Percentiles rank a stretch among this genome's conserved stretches.
Evolutionary conservation across 2,329 filamentous ascomycete species (phyloP).

Genomic region (Pleoardoris graminearum): DNA sequence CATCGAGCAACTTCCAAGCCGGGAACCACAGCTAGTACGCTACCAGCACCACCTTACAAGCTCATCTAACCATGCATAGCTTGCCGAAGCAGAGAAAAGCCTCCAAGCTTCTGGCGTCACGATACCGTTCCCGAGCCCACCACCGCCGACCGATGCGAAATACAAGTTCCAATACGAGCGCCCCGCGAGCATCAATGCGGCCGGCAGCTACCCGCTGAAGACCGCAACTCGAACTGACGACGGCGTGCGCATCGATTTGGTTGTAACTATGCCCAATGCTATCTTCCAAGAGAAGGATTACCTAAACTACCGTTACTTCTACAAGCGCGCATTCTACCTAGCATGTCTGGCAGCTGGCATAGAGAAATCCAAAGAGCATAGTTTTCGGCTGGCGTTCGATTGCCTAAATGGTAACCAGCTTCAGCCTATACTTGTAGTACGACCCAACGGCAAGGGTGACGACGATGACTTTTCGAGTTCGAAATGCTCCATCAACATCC

Average conservation of each 20-base stretch:
- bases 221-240: slow-evolving; percentile 69
- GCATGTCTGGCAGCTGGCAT: slow-evolving; percentile 77
- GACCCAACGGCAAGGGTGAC: slow-evolving; percentile 36
- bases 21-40: slow-evolving; percentile 51
- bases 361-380: slow-evolving; percentile 58
- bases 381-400: slow-evolving; percentile 65
- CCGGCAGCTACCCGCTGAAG: slow-evolving; percentile 81
- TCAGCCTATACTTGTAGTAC: slow-evolving; percentile 66
- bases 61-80: slow-evolving; percentile 51
- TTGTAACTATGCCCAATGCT: slow-evolving; percentile 77
- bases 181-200: slow-evolving; percentile 79
- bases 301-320: slow-evolving; percentile 88
- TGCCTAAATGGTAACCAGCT: slow-evolving; percentile 73
- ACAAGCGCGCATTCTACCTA: slow-evolving; percentile 90
- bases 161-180: slow-evolving; percentile 80
- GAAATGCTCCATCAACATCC: slow-evolving; percentile 65
- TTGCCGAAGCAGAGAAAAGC: slow-evolving; percentile 69
- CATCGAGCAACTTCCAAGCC: slow-evolving; percentile 61
- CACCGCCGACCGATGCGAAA: slow-evolving; percentile 72
- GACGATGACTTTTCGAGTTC: slow-evolving; percentile 44
- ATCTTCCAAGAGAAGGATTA: slow-evolving; percentile 96
- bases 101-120: slow-evolving; percentile 66
- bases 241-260: slow-evolving; percentile 72
- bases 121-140: slow-evolving; percentile 86
- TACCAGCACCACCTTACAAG: background rate